phyloP scores from a whole-genome alignment of 148 eudicot genomes.

The Spergularia marina region DNA sequence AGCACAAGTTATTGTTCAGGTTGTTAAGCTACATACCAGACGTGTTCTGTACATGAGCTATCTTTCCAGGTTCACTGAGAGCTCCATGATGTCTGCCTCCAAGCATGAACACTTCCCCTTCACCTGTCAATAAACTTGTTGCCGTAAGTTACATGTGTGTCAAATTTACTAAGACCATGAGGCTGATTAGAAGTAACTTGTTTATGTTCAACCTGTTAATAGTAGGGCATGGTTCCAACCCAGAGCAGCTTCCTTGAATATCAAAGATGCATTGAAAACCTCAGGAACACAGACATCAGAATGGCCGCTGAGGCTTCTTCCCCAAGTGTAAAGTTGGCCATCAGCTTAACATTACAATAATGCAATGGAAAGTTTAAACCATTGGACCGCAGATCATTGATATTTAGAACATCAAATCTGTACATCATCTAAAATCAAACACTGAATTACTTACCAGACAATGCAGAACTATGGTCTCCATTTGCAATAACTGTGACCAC shows the following conservation, averaged over 20 bases:
- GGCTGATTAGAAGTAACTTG: not conserved
- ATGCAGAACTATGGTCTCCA: constrained; percentile 94
- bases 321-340: constrained; percentile 77
- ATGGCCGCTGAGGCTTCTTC: constrained; percentile 61
- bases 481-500: constrained; percentile 54
- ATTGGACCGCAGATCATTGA: not conserved
- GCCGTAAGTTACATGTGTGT: constrained; percentile 11
- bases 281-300: constrained; percentile 50
- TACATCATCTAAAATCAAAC: not conserved
- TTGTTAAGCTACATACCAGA: constrained; percentile 33
- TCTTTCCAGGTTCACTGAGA: constrained; percentile 43
- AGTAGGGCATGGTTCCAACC: constrained; percentile 91
- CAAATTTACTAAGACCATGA: not conserved
- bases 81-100: constrained; percentile 69
- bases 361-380: not conserved
- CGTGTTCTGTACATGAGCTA: constrained; percentile 21
- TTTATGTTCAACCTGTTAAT: constrained; percentile 50
- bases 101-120: constrained; percentile 63
- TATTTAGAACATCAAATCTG: not conserved
- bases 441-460: constrained; percentile 49
- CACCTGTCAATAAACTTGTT: constrained; percentile 39
- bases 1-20: not conserved
- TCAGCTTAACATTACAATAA: constrained; percentile 39
- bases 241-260: constrained; percentile 62
- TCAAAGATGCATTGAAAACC: constrained; percentile 28